These are phyloP conservation scores for Suillus luteus DNA, from an alignment of 768 basidiomycete genomes.

Conservation along the genomic window DNA sequence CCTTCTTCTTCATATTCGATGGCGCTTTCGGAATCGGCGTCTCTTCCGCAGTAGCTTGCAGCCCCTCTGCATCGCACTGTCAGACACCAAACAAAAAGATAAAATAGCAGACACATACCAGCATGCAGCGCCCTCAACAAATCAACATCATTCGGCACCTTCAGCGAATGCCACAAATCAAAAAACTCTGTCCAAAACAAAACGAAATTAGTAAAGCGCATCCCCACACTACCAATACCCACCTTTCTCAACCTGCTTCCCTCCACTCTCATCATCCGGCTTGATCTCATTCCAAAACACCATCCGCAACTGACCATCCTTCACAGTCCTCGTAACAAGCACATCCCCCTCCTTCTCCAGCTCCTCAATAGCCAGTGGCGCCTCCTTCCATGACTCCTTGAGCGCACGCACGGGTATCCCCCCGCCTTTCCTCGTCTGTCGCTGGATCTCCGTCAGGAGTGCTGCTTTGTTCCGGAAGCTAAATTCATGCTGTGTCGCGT, in stretches of 20 bases:
- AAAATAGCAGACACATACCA: slow-evolving; percentile 44
- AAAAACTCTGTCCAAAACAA: slow-evolving; percentile 63
- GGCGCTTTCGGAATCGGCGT: slow-evolving; percentile 55
- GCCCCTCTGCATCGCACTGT: slow-evolving; percentile 55
- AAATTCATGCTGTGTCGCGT: slow-evolving; percentile 68
- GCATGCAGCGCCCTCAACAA: slow-evolving; percentile 74
- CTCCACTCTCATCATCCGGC: slow-evolving; percentile 70
- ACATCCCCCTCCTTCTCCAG: slow-evolving; percentile 89
- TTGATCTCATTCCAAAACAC: slow-evolving; percentile 92
- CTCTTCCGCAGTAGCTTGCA: slow-evolving; percentile 77
- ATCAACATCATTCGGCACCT: slow-evolving; percentile 85
- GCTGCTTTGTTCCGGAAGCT: slow-evolving; percentile 84
- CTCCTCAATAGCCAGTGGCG: slow-evolving; percentile 81
- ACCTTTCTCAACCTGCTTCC: slow-evolving; percentile 81
- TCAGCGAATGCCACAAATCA: slow-evolving; percentile 84
- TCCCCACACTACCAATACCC: slow-evolving; percentile 18
- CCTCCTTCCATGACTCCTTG: slow-evolving; percentile 92
- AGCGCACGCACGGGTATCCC: slow-evolving; percentile 82
- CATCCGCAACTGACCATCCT: slow-evolving; percentile 81
- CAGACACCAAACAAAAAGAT: neutral
- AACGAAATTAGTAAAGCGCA: slow-evolving; percentile 12
- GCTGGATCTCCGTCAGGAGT: slow-evolving; percentile 82
- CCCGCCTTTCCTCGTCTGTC: slow-evolving; percentile 79
- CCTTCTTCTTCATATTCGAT: slow-evolving; percentile 73
- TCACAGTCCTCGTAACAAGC: slow-evolving; percentile 80